Evolutionary conservation across 495 filamentous ascomycete genomes (phyloP).

Genomic region (Xylaria palmicola): DNA sequence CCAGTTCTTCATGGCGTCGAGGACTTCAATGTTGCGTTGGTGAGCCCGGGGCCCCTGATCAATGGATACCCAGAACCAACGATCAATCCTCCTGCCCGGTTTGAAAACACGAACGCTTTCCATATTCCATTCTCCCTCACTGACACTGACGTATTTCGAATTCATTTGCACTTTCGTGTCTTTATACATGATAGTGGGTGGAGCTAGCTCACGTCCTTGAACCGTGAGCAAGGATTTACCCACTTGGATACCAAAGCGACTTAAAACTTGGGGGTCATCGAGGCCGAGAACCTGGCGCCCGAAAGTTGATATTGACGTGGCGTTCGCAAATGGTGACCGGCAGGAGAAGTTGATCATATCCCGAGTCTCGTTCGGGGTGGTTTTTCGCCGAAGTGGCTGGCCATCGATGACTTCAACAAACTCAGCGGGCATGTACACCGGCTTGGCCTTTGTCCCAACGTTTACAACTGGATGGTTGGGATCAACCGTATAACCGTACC

Average conservation of each 20-base stretch:
- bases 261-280: conserved; percentile 22
- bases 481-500: conserved; percentile 33
- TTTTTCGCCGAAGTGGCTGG: conserved; percentile 58
- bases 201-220: conserved; percentile 56
- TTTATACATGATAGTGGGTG: conserved; percentile 56
- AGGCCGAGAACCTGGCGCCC: conserved; percentile 46
- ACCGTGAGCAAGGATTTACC: conserved; percentile 61
- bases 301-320: conserved; percentile 57
- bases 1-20: conserved; percentile 29
- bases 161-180: conserved; percentile 11
- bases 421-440: conserved; percentile 68
- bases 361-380: conserved; percentile 55
- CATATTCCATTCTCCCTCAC: conserved; percentile 44
- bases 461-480: conserved; percentile 65
- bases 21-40: not conserved
- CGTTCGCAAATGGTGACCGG: conserved; percentile 63
- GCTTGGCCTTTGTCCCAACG: conserved; percentile 56
- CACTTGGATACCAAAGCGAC: conserved; percentile 56
- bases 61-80: conserved; percentile 36
- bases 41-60: not conserved
- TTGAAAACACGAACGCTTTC: conserved; percentile 30
- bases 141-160: conserved; percentile 1
- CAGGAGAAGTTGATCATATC: conserved; percentile 71
- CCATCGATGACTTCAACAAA: conserved; percentile 63
- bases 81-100: conserved; percentile 27